Conservation (phyloP, 805 yeast species). For the Ogataea polymorpha region DNA sequence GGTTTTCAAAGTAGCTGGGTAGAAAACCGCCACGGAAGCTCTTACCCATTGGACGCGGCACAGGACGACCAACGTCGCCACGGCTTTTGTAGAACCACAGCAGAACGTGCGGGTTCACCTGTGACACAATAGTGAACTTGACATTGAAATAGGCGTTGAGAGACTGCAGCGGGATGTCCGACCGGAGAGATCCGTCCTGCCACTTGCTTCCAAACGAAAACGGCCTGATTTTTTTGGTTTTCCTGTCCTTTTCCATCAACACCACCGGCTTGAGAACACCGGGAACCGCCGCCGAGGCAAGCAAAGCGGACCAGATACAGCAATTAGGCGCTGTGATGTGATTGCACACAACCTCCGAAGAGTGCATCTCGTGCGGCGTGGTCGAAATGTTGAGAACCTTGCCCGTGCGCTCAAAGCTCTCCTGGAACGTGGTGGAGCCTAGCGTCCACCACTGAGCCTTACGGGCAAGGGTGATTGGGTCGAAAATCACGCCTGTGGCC, state of each 20-base stretch:
- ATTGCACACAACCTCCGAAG: constrained; percentile 77
- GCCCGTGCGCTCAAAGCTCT: constrained; percentile 67
- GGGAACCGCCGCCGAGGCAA: constrained; percentile 82
- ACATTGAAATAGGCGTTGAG: constrained; percentile 73
- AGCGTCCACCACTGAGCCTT: constrained; percentile 66
- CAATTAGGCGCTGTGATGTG: constrained; percentile 76
- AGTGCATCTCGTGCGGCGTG: constrained; percentile 78
- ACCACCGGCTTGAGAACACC: constrained; percentile 80
- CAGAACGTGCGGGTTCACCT: constrained; percentile 79
- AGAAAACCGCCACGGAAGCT: constrained; percentile 76
- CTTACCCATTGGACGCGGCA: constrained; percentile 51
- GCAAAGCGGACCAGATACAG: constrained; percentile 73
- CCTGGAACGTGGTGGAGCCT: constrained; percentile 71
- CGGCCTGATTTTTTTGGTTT: constrained; percentile 46
- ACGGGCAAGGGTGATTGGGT: constrained; percentile 70
- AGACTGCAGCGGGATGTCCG: constrained; percentile 75
- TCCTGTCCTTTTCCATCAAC: constrained; percentile 53
- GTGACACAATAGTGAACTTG: constrained; percentile 72
- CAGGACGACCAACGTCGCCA: constrained; percentile 80
- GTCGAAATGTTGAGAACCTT: constrained; percentile 69
- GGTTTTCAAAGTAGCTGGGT: constrained; percentile 67
- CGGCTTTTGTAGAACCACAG: constrained; percentile 74
- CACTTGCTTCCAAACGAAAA: constrained; percentile 73
- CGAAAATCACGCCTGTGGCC: constrained; percentile 77
- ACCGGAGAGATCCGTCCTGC: constrained; percentile 76